These are phyloP conservation scores for Gigaspora rosea DNA, from an alignment of 192 early-diverging fungal species.

Conservation along the genomic window DNA sequence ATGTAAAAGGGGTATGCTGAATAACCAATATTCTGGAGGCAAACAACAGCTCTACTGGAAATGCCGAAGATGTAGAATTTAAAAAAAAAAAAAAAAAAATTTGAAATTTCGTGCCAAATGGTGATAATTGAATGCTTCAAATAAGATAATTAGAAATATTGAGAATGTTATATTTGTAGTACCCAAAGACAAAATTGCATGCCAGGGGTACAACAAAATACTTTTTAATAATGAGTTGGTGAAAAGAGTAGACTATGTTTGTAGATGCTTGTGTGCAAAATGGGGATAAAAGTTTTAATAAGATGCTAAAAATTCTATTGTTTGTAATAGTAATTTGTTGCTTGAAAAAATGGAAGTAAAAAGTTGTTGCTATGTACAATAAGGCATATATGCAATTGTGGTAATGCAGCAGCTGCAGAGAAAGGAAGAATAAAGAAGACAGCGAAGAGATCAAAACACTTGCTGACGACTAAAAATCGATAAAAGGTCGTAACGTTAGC, in stretches of 20 bases:
- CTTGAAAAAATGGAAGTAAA: slow-evolving; percentile 12
- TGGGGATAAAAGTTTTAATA: neutral
- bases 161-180: too few relatives aligned
- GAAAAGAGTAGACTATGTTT: too few relatives aligned
- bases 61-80: neutral
- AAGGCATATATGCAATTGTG: slow-evolving; percentile 24
- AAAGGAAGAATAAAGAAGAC: neutral
- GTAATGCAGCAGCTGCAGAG: neutral
- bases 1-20: neutral
- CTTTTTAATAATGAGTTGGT: too few relatives aligned
- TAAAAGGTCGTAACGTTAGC: neutral
- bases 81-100: neutral
- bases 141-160: too few relatives aligned
- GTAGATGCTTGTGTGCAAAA: slow-evolving; percentile 5
- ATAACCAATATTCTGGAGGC: slow-evolving; percentile 20
- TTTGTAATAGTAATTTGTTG: too few relatives aligned
- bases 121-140: too few relatives aligned
- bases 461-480: slow-evolving; percentile 8
- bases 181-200: too few relatives aligned
- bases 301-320: too few relatives aligned
- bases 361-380: slow-evolving; percentile 23
- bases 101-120: neutral
- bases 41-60: slow-evolving; percentile 23
- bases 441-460: slow-evolving; percentile 26
- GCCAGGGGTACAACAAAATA: too few relatives aligned